These are phyloP conservation scores for Achlya hypogyna DNA, from an alignment of 352 stramenopile species.

Conservation along the genomic window DNA sequence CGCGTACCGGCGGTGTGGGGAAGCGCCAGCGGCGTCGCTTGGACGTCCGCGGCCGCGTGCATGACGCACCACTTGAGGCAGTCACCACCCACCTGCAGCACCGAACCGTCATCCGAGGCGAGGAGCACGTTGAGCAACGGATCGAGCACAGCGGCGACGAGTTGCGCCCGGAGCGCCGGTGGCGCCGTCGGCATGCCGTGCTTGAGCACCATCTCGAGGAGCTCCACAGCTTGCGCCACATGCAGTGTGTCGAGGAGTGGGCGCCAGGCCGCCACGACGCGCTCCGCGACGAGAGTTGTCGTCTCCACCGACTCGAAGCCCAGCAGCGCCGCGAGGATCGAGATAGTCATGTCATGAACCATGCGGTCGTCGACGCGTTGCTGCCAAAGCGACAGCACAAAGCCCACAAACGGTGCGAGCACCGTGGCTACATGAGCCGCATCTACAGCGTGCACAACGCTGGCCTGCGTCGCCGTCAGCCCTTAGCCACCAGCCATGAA, in stretches of 20 bases:
- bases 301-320: background rate
- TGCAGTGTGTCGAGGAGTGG: background rate
- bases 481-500: background rate
- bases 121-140: constrained; percentile 51
- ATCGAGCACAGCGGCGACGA: constrained; percentile 68
- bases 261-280: background rate
- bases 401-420: background rate
- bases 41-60: constrained; percentile 56
- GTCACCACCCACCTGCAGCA: constrained; percentile 61
- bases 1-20: background rate
- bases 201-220: constrained; percentile 63
- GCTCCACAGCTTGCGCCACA: constrained; percentile 35
- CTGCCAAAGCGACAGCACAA: background rate
- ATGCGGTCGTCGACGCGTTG: constrained; percentile 8
- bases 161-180: constrained; percentile 29
- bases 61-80: constrained; percentile 81
- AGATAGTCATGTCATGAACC: constrained; percentile 9
- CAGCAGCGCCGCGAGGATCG: background rate
- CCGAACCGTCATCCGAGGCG: constrained; percentile 60
- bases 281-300: background rate
- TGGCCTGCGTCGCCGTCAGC: background rate
- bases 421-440: background rate
- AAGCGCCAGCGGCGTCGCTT: constrained; percentile 34
- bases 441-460: background rate
- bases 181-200: constrained; percentile 45